Base-by-base conservation (phyloP, 1,284 basidiomycete species). In the Neonothopanus nambi region DNA sequence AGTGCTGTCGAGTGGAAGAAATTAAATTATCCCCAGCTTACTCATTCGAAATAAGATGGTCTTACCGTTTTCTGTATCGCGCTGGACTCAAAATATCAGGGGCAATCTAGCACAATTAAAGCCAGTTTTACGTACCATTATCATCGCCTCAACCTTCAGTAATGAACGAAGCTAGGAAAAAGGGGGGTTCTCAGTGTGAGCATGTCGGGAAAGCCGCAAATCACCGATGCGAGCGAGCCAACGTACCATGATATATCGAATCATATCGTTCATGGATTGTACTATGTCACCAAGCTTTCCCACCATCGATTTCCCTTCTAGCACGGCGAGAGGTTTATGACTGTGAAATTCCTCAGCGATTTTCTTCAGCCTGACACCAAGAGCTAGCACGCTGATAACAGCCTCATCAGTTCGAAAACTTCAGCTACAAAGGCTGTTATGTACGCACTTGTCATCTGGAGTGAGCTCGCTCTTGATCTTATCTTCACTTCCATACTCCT, bases 201-300 rank as follows among this genome's bases (percentile, higher is more conserved):
- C n/a, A 23, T 5, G 13, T 6, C 12, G 40, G 7, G 13, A 11
- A 5, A 33, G 9, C 21, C 3, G 8, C 11, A 8, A 12, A 47
- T 18, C 5, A 20, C n/a, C n/a, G 36, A 13, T 18, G 9, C 8
- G 36, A 8, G 20, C 17, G 15, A 17, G 18, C 15, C 33, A 20
- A 17, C 36, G n/a, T 11, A 49, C 37, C 39, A 50, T 50, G 15
- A 50, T 50, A 15, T 39, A 37, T n/a, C 23, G 5, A 41, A 50
- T 20, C 48, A 50, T 30, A 30, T 50, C 48, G 48, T 41, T 50
- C 48, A 50, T 30, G 3, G 39, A 20, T 7, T 23, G 17, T 13
- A 50, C 37, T 12, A 50, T 13, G 12, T 41, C 48, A 12, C 12
- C 48, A 28, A 50, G 23, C 26, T 50, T 33, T 30, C 21, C 39